Evolutionary conservation across 768 basidiomycete genomes (phyloP), one percentile per base, ranked within the genome.

Genomic region (Leucocoprinus leucothites): DNA sequence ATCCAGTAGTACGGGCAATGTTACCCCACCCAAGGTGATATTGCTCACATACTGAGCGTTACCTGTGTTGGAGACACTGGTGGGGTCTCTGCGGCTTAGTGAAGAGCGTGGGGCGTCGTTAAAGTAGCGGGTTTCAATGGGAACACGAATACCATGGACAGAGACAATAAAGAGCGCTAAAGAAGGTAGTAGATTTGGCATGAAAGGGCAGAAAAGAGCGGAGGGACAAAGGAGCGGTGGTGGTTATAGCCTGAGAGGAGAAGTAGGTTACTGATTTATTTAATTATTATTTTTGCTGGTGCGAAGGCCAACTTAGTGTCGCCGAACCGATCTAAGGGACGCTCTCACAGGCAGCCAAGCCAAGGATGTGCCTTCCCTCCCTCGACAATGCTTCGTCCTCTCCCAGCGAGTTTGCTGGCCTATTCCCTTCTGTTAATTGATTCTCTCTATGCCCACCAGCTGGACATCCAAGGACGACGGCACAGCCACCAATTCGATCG

Each of bases 41-140:
- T 88, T 89, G 38, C 79, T 74, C 48, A 86, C 81, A 64, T 91
- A 91, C 63, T 89, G 82, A 0, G 83, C 76, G 71, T 91, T 90
- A 60, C 82, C 82, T 0, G 79, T 84, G 69, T 91, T 86, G 22
- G 71, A 70, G 24, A 90, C 69, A 14, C 82, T 72, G 3, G 85
- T 60, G 31, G 71, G 66, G 34, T 65, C 63, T 38, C 73, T 65
- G 51, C 73, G 71, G 16, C 61, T 58, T 34, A 74, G 64, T 25
- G 62, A 59, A 50, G 62, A 58, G 7, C 63, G 34, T 26, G 63
- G 53, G 42, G 61, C 59, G 58, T 55, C 48, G 38, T 61, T 51
- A 53, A 61, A 61, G 45, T 70, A 62, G 44, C 63, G 71, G 58
- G 75, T 67, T 46, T 74, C 63, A 48, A 76, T 71, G 28, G 77